phyloP scores from a whole-genome alignment of 352 stramenopile species.

The Pythium dissimile region DNA sequence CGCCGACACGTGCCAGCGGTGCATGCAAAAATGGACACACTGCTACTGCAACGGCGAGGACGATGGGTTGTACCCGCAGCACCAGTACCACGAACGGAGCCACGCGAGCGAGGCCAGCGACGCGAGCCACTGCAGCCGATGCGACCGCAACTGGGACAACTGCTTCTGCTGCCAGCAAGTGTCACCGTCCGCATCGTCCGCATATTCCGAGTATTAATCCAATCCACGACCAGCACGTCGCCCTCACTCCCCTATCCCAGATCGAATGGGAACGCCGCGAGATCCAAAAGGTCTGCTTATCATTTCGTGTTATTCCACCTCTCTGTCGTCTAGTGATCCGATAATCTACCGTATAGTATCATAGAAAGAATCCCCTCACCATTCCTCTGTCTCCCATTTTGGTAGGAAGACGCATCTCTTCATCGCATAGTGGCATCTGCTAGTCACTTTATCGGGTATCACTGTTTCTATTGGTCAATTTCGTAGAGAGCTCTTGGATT shows the following conservation, averaged over 20 bases:
- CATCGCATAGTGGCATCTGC: neutral
- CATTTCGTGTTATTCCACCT: neutral
- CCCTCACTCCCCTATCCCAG: neutral
- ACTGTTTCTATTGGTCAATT: conserved; percentile 6
- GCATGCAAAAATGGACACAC: conserved; percentile 83
- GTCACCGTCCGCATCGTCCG: conserved; percentile 60
- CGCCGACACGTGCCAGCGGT: conserved; percentile 71
- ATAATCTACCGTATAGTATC: too few species aligned
- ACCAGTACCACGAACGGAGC: conserved; percentile 13
- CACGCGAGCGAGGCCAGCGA: conserved; percentile 52
- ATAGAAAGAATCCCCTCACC: too few species aligned
- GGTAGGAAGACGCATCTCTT: too few species aligned
- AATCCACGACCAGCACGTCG: neutral
- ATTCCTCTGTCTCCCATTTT: too few species aligned
- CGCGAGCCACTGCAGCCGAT: conserved; percentile 64
- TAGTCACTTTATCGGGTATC: neutral
- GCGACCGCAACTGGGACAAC: conserved; percentile 61
- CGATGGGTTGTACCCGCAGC: conserved; percentile 48
- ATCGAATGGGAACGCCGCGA: conserved; percentile 11
- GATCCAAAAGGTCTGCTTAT: too few species aligned
- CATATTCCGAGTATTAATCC: conserved; percentile 49
- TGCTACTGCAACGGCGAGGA: conserved; percentile 87
- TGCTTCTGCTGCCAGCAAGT: conserved; percentile 77
- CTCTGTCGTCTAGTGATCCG: too few species aligned
- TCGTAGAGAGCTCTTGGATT: neutral